Evolutionary conservation across 2,329 filamentous ascomycete genomes (phyloP).

Genomic region (Claviceps cyperi): DNA sequence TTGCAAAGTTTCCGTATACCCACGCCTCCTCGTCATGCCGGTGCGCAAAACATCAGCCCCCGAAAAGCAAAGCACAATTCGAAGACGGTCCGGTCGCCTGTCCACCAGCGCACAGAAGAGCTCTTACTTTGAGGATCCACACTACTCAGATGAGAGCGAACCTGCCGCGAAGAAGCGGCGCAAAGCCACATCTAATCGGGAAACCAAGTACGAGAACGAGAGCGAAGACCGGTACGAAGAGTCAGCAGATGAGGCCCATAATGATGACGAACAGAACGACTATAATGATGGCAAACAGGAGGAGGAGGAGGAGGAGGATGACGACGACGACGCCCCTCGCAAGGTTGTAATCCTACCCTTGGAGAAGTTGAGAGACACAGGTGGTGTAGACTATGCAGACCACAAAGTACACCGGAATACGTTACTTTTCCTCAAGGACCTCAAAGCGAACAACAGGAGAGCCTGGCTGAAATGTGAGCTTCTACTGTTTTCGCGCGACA

Average conservation of each 20-base stretch:
- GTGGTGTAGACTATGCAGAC: conserved; percentile 32
- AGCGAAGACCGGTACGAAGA: conserved; percentile 12
- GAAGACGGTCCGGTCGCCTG: conserved; percentile 33
- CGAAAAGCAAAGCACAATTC: conserved; percentile 7
- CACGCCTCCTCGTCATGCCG: not conserved
- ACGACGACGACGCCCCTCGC: conserved; percentile 23
- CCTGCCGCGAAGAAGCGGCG: conserved; percentile 15
- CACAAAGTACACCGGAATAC: conserved; percentile 42
- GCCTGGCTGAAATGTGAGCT: conserved; percentile 44
- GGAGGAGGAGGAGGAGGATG: conserved; percentile 11
- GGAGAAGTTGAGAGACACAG: conserved; percentile 20
- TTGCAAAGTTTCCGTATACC: not conserved
- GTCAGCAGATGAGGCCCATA: conserved; percentile 14
- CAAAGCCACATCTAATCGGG: conserved; percentile 13
- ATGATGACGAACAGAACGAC: conserved; percentile 9
- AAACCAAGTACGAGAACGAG: conserved; percentile 1
- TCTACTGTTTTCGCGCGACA: not conserved
- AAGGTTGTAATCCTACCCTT: conserved; percentile 22
- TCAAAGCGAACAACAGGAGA: conserved; percentile 45
- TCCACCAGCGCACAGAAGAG: conserved; percentile 32
- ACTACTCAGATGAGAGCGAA: conserved; percentile 4
- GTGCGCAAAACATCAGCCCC: conserved; percentile 1
- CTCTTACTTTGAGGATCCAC: conserved; percentile 31
- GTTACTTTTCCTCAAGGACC: conserved; percentile 39
- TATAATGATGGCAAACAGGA: conserved; percentile 10